phyloP scores from a whole-genome alignment of 176 grass and related monocot genomes.

The Sorghum bicolor region DNA sequence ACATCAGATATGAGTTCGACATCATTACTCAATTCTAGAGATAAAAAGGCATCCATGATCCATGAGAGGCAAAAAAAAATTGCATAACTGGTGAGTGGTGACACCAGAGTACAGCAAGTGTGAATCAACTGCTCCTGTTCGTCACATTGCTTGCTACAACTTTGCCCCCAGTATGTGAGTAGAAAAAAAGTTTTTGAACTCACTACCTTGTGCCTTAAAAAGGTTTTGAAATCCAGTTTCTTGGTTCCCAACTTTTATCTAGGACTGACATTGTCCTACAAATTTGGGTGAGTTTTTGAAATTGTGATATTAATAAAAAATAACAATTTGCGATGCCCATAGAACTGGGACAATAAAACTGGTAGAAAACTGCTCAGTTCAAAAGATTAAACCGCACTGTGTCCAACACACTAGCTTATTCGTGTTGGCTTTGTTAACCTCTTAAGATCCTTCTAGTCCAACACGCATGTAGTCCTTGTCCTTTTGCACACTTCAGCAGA shows the following conservation, averaged over 20 bases:
- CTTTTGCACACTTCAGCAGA: conserved; percentile 1
- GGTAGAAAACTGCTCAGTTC: neutral
- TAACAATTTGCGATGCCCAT: neutral
- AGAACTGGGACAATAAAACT: neutral
- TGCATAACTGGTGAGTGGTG: neutral
- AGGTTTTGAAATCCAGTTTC: neutral
- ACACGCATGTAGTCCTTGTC: neutral
- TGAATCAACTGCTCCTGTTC: neutral
- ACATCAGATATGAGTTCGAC: neutral
- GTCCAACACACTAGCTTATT: neutral
- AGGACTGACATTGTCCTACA: neutral
- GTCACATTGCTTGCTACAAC: neutral
- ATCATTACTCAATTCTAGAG: neutral
- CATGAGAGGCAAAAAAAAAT: neutral
- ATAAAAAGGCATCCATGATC: neutral
- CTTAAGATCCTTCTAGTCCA: neutral
- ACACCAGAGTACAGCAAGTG: neutral
- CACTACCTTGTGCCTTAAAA: neutral
- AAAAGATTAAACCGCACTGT: neutral
- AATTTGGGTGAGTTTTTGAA: neutral
- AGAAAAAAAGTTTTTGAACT: neutral
- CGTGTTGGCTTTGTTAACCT: neutral
- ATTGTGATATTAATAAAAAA: neutral
- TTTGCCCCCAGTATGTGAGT: neutral
- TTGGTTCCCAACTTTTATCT: neutral